Percentiles rank a stretch among this genome's conserved stretches.
Conservation (phyloP, 202 grass and related monocot species). For the Saccharum hybrid region DNA sequence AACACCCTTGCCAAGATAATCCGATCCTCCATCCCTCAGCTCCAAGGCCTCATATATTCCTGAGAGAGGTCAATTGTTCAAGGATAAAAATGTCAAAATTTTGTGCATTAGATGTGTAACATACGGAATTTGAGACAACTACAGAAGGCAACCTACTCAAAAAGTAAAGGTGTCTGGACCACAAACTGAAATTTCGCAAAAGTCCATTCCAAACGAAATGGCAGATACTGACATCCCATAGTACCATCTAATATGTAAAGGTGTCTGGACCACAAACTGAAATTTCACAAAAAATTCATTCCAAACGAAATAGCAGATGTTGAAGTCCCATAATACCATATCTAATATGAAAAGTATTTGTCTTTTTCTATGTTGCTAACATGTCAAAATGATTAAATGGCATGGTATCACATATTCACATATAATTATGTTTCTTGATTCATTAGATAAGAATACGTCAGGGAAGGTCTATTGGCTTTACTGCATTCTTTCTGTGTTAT, state of each 20-base stretch:
- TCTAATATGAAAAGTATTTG: neutral
- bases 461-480: neutral
- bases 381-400: neutral
- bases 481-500: neutral
- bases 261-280: neutral
- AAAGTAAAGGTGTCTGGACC: neutral
- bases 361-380: neutral
- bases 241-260: neutral
- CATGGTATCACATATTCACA: neutral
- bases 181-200: neutral
- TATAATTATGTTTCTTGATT: neutral
- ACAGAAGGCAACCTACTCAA: neutral
- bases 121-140: neutral
- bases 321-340: neutral
- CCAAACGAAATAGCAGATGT: neutral
- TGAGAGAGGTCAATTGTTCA: conserved; percentile 3
- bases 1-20: conserved; percentile 90
- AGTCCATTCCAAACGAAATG: neutral
- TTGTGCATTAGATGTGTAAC: neutral
- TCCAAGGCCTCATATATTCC: conserved; percentile 85
- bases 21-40: conserved; percentile 86
- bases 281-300: neutral
- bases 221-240: neutral
- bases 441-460: neutral
- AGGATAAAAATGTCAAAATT: neutral